Evolutionary conservation across 768 basidiomycete species (phyloP).

Genomic region (Amanita pseudoporphyria): DNA sequence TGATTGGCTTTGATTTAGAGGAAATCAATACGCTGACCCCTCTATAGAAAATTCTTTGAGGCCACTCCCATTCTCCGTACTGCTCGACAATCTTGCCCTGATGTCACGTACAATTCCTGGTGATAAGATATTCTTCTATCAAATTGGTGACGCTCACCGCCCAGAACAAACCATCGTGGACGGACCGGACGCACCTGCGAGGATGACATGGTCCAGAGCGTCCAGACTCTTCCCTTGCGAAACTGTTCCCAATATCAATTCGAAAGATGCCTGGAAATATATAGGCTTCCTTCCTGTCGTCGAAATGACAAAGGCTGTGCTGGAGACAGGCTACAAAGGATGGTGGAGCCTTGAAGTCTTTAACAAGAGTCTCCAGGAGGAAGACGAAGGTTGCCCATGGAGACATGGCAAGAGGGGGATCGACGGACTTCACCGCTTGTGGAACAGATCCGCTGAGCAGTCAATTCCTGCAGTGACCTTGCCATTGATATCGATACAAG

Average conservation of each 20-base stretch:
- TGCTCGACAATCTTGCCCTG: constrained; percentile 18
- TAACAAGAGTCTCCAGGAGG: constrained; percentile 21
- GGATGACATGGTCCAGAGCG: constrained; percentile 28
- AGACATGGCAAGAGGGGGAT: constrained; percentile 20
- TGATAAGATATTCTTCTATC: constrained; percentile 29
- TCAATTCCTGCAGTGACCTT: background rate
- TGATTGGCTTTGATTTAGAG: constrained; percentile 12
- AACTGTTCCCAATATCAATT: too few species aligned
- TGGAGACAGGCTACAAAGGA: constrained; percentile 24
- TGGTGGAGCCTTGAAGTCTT: constrained; percentile 31
- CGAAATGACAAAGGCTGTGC: constrained; percentile 21
- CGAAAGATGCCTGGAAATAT: constrained; percentile 4
- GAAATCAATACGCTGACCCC: constrained; percentile 29
- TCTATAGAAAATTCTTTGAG: constrained; percentile 15
- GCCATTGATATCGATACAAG: background rate
- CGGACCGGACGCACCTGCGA: constrained; percentile 15
- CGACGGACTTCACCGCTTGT: constrained; percentile 14
- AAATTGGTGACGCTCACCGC: constrained; percentile 26
- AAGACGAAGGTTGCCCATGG: constrained; percentile 13
- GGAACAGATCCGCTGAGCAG: constrained; percentile 7
- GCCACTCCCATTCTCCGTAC: constrained; percentile 9
- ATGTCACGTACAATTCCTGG: constrained; percentile 21
- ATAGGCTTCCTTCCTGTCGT: constrained; percentile 26
- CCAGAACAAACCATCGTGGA: constrained; percentile 13
- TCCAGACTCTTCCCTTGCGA: constrained; percentile 30